Evolutionary conservation across 208 protist species (phyloP).

Genomic region (Acanthamoeba rhysodes): DNA sequence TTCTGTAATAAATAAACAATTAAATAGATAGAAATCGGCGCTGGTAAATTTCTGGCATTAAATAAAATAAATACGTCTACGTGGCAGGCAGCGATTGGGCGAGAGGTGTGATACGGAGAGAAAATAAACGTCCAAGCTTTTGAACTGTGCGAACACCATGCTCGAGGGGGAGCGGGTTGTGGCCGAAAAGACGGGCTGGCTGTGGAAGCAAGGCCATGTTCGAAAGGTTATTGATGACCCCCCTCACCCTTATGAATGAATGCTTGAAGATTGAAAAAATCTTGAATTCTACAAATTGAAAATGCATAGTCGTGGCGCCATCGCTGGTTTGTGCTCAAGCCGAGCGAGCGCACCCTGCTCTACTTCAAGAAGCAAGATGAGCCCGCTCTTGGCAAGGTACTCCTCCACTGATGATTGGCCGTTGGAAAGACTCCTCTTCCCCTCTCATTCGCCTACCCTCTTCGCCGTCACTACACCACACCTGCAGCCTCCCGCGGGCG

Average conservation of each 20-base stretch:
- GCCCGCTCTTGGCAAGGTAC: background rate
- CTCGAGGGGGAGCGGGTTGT: background rate
- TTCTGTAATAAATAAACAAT: too few species aligned
- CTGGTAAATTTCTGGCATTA: too few species aligned
- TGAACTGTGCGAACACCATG: too few species aligned
- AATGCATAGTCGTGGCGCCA: slow-evolving; percentile 29
- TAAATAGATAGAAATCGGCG: too few species aligned
- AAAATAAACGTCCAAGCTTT: too few species aligned
- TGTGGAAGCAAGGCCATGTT: slow-evolving; percentile 47
- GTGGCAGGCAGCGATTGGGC: too few species aligned
- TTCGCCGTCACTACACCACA: background rate
- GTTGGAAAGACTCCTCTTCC: background rate
- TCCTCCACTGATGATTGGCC: too few species aligned
- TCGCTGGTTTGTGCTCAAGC: slow-evolving; percentile 38
- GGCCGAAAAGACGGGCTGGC: slow-evolving; percentile 18
- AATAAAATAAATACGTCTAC: too few species aligned
- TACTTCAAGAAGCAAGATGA: slow-evolving; percentile 51
- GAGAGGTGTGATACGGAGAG: too few species aligned
- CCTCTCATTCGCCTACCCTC: background rate
- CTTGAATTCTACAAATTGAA: too few species aligned
- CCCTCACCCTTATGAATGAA: background rate
- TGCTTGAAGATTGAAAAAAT: background rate
- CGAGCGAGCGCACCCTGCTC: background rate
- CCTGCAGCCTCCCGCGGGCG: background rate
- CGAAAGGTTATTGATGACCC: background rate